A percentile compares a stretch with the other conserved stretches of the same genome.
phyloP scores from a whole-genome alignment of 768 basidiomycete species.

The Termitomyces sp. region DNA sequence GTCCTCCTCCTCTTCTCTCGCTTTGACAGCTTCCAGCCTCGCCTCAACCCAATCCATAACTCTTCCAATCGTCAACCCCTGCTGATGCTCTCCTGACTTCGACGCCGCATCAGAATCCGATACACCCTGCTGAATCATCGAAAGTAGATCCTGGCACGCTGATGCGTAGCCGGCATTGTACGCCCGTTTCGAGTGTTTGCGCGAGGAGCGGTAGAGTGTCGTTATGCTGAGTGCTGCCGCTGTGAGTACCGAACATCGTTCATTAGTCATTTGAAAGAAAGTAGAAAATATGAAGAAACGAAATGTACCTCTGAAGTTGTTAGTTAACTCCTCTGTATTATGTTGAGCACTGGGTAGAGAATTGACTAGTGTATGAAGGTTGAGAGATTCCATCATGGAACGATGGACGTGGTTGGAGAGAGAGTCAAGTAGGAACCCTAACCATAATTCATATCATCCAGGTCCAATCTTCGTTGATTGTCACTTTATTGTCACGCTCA shows the following conservation, averaged over 20 bases:
- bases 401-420: constrained; percentile 42
- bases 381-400: constrained; percentile 55
- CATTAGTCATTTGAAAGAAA: constrained; percentile 18
- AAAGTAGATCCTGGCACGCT: constrained; percentile 76
- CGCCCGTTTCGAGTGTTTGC: constrained; percentile 72
- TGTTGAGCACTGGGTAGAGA: constrained; percentile 71
- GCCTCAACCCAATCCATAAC: constrained; percentile 88
- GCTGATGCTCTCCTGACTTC: too few relatives aligned
- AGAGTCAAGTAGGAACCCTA: constrained; percentile 11
- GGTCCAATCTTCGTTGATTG: too few relatives aligned
- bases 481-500: too few relatives aligned
- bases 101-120: constrained; percentile 39
- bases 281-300: neutral
- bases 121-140: constrained; percentile 82
- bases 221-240: constrained; percentile 84
- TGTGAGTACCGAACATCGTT: constrained; percentile 24
- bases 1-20: constrained; percentile 77
- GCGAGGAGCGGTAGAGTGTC: constrained; percentile 77
- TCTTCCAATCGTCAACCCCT: constrained; percentile 74
- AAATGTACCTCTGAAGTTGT: constrained; percentile 73
- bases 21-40: constrained; percentile 69
- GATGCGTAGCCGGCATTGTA: constrained; percentile 80
- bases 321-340: constrained; percentile 76
- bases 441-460: too few relatives aligned
- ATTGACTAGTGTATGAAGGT: constrained; percentile 73